Conservation (phyloP, 2,329 filamentous ascomycete genomes). For the Fragosphaeria purpurea region DNA sequence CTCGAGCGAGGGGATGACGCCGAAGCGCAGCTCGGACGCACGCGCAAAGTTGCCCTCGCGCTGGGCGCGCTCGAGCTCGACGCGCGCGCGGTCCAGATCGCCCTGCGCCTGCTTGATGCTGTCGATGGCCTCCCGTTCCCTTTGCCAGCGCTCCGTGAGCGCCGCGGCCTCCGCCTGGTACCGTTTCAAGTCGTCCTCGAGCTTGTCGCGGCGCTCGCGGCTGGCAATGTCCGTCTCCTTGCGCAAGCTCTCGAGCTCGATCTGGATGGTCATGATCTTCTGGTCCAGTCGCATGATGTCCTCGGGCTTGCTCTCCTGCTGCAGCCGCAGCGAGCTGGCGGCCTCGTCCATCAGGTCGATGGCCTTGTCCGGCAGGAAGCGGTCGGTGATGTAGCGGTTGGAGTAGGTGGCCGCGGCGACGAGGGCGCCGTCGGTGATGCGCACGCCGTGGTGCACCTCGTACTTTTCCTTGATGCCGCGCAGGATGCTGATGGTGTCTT, state of each 20-base stretch:
- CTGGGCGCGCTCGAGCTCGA: conserved; percentile 81
- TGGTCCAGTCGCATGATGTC: conserved; percentile 87
- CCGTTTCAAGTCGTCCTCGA: conserved; percentile 65
- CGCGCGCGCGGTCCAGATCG: conserved; percentile 73
- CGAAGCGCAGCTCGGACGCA: conserved; percentile 85
- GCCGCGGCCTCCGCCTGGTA: conserved; percentile 68
- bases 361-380: conserved; percentile 92
- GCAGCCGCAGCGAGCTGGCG: conserved; percentile 76
- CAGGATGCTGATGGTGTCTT: conserved; percentile 89
- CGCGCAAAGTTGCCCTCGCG: conserved; percentile 79
- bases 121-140: conserved; percentile 77
- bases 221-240: conserved; percentile 91
- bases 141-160: conserved; percentile 79
- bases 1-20: conserved; percentile 74
- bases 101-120: conserved; percentile 78
- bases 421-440: conserved; percentile 84
- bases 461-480: conserved; percentile 97
- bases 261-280: conserved; percentile 94
- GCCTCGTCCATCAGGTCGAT: conserved; percentile 97
- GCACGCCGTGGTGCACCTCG: conserved; percentile 91
- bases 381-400: conserved; percentile 93
- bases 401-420: conserved; percentile 87
- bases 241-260: conserved; percentile 85
- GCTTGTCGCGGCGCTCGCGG: conserved; percentile 74
- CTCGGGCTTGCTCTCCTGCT: conserved; percentile 95